A percentile compares a stretch with the other conserved stretches of the same genome.
Conservation (phyloP, 129 eudicot genomes). For the Flaveria linearis region DNA sequence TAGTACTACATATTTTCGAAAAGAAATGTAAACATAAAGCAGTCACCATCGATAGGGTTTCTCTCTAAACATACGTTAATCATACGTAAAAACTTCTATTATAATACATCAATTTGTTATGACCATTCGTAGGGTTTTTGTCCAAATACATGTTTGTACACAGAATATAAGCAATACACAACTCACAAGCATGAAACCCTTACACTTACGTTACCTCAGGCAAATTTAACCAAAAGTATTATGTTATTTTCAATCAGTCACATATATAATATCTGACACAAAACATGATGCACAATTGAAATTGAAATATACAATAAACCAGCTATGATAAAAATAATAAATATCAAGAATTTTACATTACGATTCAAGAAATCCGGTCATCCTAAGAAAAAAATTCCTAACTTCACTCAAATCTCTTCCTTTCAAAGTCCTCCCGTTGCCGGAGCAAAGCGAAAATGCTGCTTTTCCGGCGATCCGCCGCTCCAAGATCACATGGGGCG, state of each 20-base stretch:
- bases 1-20: background rate
- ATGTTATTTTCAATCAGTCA: too few relatives aligned
- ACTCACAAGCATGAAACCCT: too few relatives aligned
- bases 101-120: background rate
- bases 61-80: too few relatives aligned
- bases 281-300: background rate
- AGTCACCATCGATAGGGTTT: background rate
- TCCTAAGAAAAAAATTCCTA: conserved; percentile 60
- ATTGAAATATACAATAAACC: background rate
- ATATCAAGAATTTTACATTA: conserved; percentile 15
- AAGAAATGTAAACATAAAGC: background rate
- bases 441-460: conserved; percentile 64
- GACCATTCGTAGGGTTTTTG: too few relatives aligned
- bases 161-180: too few relatives aligned
- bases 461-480: conserved; percentile 52
- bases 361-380: conserved; percentile 82
- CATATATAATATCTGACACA: background rate
- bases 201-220: too few relatives aligned
- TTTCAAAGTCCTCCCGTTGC: conserved; percentile 62
- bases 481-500: conserved; percentile 73
- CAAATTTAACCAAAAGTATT: too few relatives aligned
- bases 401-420: conserved; percentile 72
- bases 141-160: too few relatives aligned
- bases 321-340: background rate
- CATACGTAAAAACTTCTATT: too few relatives aligned